Evolutionary conservation across 2,329 filamentous ascomycete genomes (phyloP).

Genomic region (Neurospora crassa): DNA sequence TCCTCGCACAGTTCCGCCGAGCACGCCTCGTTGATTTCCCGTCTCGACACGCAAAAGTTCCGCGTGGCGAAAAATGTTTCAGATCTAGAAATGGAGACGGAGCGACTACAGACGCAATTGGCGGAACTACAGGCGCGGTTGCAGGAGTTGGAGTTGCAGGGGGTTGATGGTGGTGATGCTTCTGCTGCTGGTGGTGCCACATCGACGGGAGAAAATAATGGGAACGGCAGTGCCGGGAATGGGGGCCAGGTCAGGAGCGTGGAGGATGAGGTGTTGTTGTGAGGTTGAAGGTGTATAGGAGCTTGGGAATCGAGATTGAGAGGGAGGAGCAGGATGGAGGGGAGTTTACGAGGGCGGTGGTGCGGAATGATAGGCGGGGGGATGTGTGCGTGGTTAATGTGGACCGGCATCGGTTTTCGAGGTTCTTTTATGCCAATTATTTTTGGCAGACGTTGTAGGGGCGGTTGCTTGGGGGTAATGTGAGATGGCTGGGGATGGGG

Average conservation of each 20-base stretch:
- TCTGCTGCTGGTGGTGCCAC: constrained; percentile 12
- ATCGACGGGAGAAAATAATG: constrained; percentile 3
- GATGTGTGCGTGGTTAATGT: constrained; percentile 94
- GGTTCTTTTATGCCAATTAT: constrained; percentile 89
- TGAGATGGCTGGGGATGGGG: not conserved
- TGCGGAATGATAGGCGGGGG: constrained; percentile 76
- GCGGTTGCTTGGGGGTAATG: not conserved
- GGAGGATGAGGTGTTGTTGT: constrained; percentile 61
- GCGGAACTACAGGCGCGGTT: constrained; percentile 65
- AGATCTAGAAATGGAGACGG: constrained; percentile 89
- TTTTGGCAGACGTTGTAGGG: constrained; percentile 80
- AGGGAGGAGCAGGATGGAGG: constrained; percentile 52
- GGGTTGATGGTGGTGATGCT: constrained; percentile 62
- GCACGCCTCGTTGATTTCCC: constrained; percentile 76
- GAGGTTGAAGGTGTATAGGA: constrained; percentile 83
- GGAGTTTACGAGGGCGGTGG: constrained; percentile 76
- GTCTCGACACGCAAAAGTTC: constrained; percentile 89
- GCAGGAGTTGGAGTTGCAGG: constrained; percentile 77
- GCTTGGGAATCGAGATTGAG: constrained; percentile 83
- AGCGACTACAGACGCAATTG: constrained; percentile 72
- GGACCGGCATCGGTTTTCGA: constrained; percentile 73
- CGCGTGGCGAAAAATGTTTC: constrained; percentile 83
- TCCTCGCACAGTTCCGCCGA: constrained; percentile 64
- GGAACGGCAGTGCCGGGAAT: not conserved
- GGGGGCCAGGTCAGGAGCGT: constrained; percentile 30